Conservation (phyloP, 1,284 basidiomycete species). For the Austroboletus niveus region DNA sequence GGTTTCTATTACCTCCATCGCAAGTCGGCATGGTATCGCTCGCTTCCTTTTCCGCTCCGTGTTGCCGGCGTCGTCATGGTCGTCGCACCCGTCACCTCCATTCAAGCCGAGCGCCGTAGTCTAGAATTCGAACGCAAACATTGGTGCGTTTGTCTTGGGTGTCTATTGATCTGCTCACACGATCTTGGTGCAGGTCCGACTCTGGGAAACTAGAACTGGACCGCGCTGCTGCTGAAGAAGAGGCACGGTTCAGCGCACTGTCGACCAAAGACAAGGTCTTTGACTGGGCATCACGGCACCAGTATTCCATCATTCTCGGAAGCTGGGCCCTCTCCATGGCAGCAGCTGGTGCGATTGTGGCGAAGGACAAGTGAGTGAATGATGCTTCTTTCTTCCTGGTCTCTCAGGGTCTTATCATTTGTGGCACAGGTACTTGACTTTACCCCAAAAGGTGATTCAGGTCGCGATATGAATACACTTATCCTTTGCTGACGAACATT, state of each 20-base stretch:
- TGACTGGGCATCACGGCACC: slow-evolving; percentile 77
- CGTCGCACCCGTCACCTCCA: slow-evolving; percentile 68
- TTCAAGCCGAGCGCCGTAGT: slow-evolving; percentile 80
- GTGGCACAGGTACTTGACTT: slow-evolving; percentile 44
- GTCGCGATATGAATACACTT: not conserved
- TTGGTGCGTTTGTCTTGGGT: slow-evolving; percentile 10
- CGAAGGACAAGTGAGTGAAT: slow-evolving; percentile 57
- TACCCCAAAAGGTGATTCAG: slow-evolving; percentile 52
- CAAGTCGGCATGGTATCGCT: slow-evolving; percentile 62
- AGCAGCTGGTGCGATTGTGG: slow-evolving; percentile 69
- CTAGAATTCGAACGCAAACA: slow-evolving; percentile 65
- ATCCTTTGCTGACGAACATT: slow-evolving; percentile 37
- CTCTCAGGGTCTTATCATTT: not conserved
- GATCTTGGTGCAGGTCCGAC: slow-evolving; percentile 43
- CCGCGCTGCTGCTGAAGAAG: slow-evolving; percentile 44
- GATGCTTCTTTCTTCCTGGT: not conserved
- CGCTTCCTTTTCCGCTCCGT: slow-evolving; percentile 75
- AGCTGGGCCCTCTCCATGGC: slow-evolving; percentile 79
- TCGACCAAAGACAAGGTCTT: slow-evolving; percentile 56
- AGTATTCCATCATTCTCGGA: slow-evolving; percentile 80
- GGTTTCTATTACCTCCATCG: slow-evolving; percentile 58
- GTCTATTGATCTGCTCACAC: not conserved
- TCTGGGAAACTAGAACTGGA: slow-evolving; percentile 62
- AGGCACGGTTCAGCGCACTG: slow-evolving; percentile 59
- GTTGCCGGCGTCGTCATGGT: slow-evolving; percentile 71